Evolutionary conservation across 192 early-diverging fungal genomes (phyloP), one percentile per base, ranked within the genome.

Genomic region (Glomus cerebriforme): DNA sequence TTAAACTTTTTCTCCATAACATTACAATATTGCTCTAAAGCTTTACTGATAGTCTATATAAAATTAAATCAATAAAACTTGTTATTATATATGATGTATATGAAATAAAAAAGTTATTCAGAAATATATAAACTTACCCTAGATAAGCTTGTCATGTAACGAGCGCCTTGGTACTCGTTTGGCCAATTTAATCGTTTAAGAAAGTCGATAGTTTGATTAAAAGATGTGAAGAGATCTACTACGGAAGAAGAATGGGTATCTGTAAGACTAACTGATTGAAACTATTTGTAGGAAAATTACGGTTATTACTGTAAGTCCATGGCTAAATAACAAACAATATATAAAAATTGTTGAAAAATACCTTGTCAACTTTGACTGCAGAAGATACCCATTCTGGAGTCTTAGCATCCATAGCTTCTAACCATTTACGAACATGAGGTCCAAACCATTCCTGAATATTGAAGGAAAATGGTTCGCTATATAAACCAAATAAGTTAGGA

Each of bases 171-270:
- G 22, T 81, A 80, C 17, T 87, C 81, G 64, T 93, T 87, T 10
- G 86, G 87, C 87, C 88, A 93, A 58, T 91, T 85, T 49, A 96
- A 75, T 65, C 88, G 86, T 59, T 90, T 88, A 13, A 95, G 79
- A 78, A 92, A 95, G 22, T 89, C 87, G 64, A 95, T 76, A 6
- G 92, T 90, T 70, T 89, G 86, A 73, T 93, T 87, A 81, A 95
- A 95, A 64, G 89, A 90, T n/a, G 90, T 89, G 81, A 95, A 96
- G 7, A 96, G 75, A 80, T 96, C 93, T 24, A 92, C 85, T 37
- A 95, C 90, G 3, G 94, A 95, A 6, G 92, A 90, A 2, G 94
- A 95, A 81, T 92, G 87, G 29, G 88, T 68, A 62, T 86, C 81
- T 75, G 79, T 81, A 39, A 85, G 72, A 81, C 87, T 87, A 32